A percentile compares a stretch with the other conserved stretches of the same genome.
These are phyloP conservation scores for Wickerhamiella sorbophila DNA, from an alignment of 805 yeast species.

Conservation along the genomic window DNA sequence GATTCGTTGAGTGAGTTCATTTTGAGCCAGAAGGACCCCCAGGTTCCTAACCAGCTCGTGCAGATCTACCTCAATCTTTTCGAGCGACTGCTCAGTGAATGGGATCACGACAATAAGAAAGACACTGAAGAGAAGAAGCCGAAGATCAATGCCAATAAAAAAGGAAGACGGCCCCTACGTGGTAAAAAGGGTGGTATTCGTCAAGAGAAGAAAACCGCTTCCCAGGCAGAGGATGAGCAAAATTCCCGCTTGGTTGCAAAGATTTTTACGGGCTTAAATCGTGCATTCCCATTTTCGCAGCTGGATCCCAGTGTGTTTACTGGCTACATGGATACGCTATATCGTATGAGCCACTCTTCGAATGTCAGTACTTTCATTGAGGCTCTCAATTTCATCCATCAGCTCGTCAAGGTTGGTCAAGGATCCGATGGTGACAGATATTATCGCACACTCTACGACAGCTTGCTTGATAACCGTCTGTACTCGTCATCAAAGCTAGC, in stretches of 20 bases:
- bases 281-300: slow-evolving; percentile 86
- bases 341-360: slow-evolving; percentile 82
- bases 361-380: slow-evolving; percentile 91
- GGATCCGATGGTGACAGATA: slow-evolving; percentile 36
- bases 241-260: slow-evolving; percentile 79
- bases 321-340: slow-evolving; percentile 68
- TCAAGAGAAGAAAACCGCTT: slow-evolving; percentile 19
- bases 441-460: slow-evolving; percentile 79
- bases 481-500: slow-evolving; percentile 84
- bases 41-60: slow-evolving; percentile 69
- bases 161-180: slow-evolving; percentile 61
- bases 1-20: slow-evolving; percentile 88
- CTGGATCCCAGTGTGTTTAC: slow-evolving; percentile 51
- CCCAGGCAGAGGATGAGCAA: slow-evolving; percentile 44
- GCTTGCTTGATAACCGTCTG: slow-evolving; percentile 71
- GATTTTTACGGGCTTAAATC: slow-evolving; percentile 81
- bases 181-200: slow-evolving; percentile 56
- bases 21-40: slow-evolving; percentile 58
- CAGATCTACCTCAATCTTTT: slow-evolving; percentile 77
- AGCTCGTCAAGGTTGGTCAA: slow-evolving; percentile 47
- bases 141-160: slow-evolving; percentile 29
- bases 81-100: slow-evolving; percentile 63
- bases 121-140: slow-evolving; percentile 22
- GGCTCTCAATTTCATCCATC: slow-evolving; percentile 74
- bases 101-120: slow-evolving; percentile 36